Percentiles rank a stretch among this genome's conserved stretches.
These are phyloP conservation scores for Zygotorulaspora mrakii DNA, from an alignment of 1,139 yeast species.

Conservation along the genomic window DNA sequence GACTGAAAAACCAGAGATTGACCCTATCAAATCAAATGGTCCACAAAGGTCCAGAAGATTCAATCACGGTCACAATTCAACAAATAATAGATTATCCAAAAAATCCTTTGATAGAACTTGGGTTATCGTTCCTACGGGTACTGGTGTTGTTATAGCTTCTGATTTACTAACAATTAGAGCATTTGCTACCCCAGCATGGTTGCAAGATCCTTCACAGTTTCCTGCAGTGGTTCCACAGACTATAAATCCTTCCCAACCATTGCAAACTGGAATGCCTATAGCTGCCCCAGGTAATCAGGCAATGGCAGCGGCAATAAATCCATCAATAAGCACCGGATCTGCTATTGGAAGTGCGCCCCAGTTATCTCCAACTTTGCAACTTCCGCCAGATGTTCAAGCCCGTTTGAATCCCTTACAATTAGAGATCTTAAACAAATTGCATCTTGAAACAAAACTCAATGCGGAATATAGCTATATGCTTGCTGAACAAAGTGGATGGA, in stretches of 20 bases:
- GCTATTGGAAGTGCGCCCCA: constrained; percentile 7
- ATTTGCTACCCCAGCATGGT: constrained; percentile 61
- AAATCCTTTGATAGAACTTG: constrained; percentile 88
- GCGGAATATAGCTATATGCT: constrained; percentile 78
- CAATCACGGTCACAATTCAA: constrained; percentile 29
- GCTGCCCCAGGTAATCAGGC: neutral
- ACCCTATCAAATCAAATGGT: constrained; percentile 20
- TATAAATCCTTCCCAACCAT: constrained; percentile 4
- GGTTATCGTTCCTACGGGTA: constrained; percentile 69
- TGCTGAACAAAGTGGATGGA: constrained; percentile 87
- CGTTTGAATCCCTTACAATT: constrained; percentile 56
- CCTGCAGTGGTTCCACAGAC: constrained; percentile 20
- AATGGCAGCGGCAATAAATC: constrained; percentile 6
- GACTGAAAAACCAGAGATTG: constrained; percentile 48
- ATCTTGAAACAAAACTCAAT: constrained; percentile 71
- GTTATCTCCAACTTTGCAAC: constrained; percentile 34
- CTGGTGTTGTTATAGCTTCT: constrained; percentile 75
- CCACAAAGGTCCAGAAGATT: constrained; percentile 35
- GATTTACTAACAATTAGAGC: constrained; percentile 72
- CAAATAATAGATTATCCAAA: constrained; percentile 47
- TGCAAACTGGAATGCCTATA: constrained; percentile 5
- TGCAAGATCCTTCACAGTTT: constrained; percentile 15
- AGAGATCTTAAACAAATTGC: constrained; percentile 60
- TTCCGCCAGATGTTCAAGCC: constrained; percentile 49
- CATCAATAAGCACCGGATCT: constrained; percentile 8